Percentiles rank a stretch among this genome's conserved stretches.
Evolutionary conservation across 2,329 filamentous ascomycete species (phyloP).

Genomic region (Nectriaceae sp.): DNA sequence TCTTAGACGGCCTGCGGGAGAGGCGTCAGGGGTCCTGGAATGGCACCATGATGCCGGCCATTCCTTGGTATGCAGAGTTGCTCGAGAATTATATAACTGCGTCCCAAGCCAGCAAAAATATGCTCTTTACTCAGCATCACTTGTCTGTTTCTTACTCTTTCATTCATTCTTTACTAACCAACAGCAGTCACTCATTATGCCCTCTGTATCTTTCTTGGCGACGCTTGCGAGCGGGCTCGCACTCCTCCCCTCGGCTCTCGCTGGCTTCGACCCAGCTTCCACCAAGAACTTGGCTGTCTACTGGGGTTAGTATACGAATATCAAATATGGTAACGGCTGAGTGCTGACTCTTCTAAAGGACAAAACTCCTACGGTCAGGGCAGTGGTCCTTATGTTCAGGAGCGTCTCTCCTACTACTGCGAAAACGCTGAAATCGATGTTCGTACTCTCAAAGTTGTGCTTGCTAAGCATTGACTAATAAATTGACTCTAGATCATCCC

Average conservation of each 20-base stretch:
- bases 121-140: neutral
- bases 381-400: neutral
- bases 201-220: neutral
- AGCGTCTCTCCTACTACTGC: conserved; percentile 1
- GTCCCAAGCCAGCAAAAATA: neutral
- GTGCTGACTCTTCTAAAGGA: neutral
- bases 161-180: neutral
- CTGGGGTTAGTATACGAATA: neutral
- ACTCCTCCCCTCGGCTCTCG: neutral
- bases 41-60: neutral
- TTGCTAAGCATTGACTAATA: neutral
- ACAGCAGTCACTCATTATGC: neutral
- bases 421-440: neutral
- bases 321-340: neutral
- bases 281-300: neutral
- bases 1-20: neutral
- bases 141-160: neutral
- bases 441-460: neutral
- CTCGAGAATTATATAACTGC: neutral
- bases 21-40: neutral
- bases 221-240: conserved; percentile 1
- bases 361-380: neutral
- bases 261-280: neutral
- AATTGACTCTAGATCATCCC: neutral
- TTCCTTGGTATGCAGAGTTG: neutral